phyloP scores from a whole-genome alignment of 352 stramenopile species.

The Pythium dissimile region DNA sequence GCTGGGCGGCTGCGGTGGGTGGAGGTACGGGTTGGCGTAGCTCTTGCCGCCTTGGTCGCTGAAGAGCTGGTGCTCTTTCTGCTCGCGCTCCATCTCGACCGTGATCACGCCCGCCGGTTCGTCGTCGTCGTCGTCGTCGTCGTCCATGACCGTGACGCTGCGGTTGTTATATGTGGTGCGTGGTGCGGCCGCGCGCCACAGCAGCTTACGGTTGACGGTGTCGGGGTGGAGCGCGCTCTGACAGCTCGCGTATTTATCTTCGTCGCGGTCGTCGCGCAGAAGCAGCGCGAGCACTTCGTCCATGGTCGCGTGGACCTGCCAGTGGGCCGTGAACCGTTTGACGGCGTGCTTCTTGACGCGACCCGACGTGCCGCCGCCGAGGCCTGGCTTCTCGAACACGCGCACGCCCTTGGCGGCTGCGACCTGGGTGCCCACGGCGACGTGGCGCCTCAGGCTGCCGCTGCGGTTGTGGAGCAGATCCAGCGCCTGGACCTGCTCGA shows the following conservation, averaged over 20 bases:
- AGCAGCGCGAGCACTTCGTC: conserved; percentile 22
- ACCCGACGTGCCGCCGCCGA: not conserved
- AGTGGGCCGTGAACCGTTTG: conserved; percentile 17
- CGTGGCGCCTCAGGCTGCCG: not conserved
- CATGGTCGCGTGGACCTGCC: conserved; percentile 15
- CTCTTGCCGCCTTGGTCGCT: not conserved
- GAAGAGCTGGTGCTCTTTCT: conserved; percentile 1
- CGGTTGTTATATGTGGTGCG: not conserved
- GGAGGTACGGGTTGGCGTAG: not conserved
- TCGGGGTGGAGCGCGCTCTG: conserved; percentile 18
- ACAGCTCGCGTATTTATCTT: conserved; percentile 7
- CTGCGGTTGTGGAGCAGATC: conserved; percentile 5
- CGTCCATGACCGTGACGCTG: not conserved
- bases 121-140: conserved; percentile 3
- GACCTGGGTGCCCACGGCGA: not conserved
- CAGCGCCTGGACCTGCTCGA: conserved; percentile 12
- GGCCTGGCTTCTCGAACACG: conserved; percentile 14
- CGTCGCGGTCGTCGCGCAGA: conserved; percentile 7
- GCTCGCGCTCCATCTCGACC: not conserved
- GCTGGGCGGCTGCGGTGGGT: not conserved
- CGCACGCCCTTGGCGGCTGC: conserved; percentile 9
- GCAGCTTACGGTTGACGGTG: conserved; percentile 18
- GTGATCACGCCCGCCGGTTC: not conserved
- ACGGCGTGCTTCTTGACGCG: conserved; percentile 5
- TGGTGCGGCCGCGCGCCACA: conserved; percentile 11